phyloP scores from a whole-genome alignment of 1,284 basidiomycete genomes.

The Leccinum pachyderme region DNA sequence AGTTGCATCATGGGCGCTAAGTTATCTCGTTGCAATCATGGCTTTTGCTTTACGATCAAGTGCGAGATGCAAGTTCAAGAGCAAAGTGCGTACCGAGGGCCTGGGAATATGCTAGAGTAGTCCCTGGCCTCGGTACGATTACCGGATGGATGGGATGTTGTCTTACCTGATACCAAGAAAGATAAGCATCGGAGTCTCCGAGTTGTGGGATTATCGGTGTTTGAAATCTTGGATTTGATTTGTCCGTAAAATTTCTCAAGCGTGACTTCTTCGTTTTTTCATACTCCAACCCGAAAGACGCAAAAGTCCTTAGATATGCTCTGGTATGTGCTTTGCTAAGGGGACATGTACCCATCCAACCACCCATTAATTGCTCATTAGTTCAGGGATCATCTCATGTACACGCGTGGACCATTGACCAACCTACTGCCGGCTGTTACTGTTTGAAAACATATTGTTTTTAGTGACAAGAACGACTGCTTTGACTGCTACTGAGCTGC shows the following conservation, averaged over 20 bases:
- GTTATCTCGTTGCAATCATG: background rate
- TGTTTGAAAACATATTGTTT: background rate
- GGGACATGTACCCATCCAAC: background rate
- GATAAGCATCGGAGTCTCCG: too few relatives aligned
- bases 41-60: background rate
- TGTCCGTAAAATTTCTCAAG: too few relatives aligned
- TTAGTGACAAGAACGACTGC: background rate
- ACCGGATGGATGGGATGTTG: background rate
- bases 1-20: too few relatives aligned
- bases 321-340: background rate
- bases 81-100: background rate
- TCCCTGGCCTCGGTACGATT: background rate
- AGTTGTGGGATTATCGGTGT: too few relatives aligned
- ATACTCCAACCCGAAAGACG: too few relatives aligned
- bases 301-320: too few relatives aligned
- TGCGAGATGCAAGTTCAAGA: background rate
- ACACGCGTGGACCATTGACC: background rate
- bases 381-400: background rate
- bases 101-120: background rate
- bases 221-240: too few relatives aligned
- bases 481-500: too few relatives aligned
- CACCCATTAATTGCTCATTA: background rate
- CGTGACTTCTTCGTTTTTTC: too few relatives aligned
- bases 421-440: background rate
- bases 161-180: too few relatives aligned